These are phyloP conservation scores for Fusarium succisae DNA, from an alignment of 2,329 filamentous ascomycete genomes.

Conservation along the genomic window DNA sequence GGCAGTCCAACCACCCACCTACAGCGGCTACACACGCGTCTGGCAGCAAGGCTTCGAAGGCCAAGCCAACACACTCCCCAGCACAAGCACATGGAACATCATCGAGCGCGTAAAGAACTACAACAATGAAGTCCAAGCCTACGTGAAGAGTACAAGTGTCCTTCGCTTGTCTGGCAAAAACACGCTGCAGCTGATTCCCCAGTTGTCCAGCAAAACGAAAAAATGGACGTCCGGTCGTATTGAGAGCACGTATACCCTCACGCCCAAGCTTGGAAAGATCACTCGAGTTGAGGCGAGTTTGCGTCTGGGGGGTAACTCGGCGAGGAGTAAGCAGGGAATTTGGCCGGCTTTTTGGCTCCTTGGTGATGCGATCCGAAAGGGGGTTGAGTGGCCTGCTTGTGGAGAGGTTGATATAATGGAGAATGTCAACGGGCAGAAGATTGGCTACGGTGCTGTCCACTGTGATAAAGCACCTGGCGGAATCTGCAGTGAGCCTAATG, in stretches of 20 bases:
- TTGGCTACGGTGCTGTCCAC: slow-evolving; percentile 61
- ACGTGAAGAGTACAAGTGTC: slow-evolving; percentile 57
- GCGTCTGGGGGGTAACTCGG: slow-evolving; percentile 55
- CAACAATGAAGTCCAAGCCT: slow-evolving; percentile 64
- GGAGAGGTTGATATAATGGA: slow-evolving; percentile 69
- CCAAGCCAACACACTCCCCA: slow-evolving; percentile 45
- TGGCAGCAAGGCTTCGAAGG: slow-evolving; percentile 59
- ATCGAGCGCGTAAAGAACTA: slow-evolving; percentile 52
- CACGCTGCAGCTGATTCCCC: slow-evolving; percentile 62
- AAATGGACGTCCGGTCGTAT: slow-evolving; percentile 66
- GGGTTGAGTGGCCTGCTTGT: slow-evolving; percentile 60
- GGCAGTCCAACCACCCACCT: slow-evolving; percentile 51
- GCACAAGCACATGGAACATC: slow-evolving; percentile 53
- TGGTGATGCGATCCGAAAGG: slow-evolving; percentile 59
- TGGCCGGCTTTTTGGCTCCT: slow-evolving; percentile 70
- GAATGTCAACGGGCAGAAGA: slow-evolving; percentile 59
- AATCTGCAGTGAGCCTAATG: slow-evolving; percentile 61
- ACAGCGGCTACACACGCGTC: slow-evolving; percentile 50
- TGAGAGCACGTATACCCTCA: slow-evolving; percentile 59
- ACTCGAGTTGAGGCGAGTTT: slow-evolving; percentile 59
- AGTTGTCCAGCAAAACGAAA: slow-evolving; percentile 45
- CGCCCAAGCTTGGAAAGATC: slow-evolving; percentile 55
- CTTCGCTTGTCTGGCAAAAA: slow-evolving; percentile 60
- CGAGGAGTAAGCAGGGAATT: slow-evolving; percentile 59
- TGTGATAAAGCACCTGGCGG: slow-evolving; percentile 58